Percentiles rank a stretch among this genome's conserved stretches.
phyloP scores from a whole-genome alignment of 1,139 yeast genomes.

The Casaregolazyma lundiana region DNA sequence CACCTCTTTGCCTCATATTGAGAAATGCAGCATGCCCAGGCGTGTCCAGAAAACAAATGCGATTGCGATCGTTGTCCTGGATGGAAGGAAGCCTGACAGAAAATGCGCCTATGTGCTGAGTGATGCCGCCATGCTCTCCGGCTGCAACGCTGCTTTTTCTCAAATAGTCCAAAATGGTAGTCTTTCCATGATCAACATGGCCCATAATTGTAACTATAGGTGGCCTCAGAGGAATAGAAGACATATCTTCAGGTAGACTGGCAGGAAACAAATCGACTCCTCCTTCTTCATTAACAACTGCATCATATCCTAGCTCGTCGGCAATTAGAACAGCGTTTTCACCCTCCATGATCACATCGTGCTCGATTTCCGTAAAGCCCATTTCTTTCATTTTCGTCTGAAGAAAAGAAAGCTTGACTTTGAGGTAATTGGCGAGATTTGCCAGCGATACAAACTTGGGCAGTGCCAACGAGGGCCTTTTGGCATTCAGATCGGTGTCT shows the following conservation, averaged over 20 bases:
- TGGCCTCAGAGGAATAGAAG: constrained; percentile 55
- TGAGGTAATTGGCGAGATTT: constrained; percentile 67
- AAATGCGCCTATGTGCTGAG: constrained; percentile 98
- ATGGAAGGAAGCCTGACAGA: constrained; percentile 74
- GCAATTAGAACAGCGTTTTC: constrained; percentile 85
- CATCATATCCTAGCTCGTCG: constrained; percentile 77
- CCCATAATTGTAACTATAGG: constrained; percentile 99
- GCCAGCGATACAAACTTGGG: constrained; percentile 75
- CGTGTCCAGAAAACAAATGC: constrained; percentile 87
- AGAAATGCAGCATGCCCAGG: constrained; percentile 98
- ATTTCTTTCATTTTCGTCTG: constrained; percentile 54
- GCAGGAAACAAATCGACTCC: constrained; percentile 59
- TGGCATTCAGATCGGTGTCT: constrained; percentile 19
- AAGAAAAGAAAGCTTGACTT: constrained; percentile 58
- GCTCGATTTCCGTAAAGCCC: constrained; percentile 73
- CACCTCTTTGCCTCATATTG: constrained; percentile 96
- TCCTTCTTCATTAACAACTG: constrained; percentile 51
- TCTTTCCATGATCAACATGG: constrained; percentile 97
- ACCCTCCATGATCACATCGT: constrained; percentile 75
- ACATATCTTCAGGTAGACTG: constrained; percentile 38
- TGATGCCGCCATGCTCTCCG: constrained; percentile 92
- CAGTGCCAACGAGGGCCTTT: constrained; percentile 40
- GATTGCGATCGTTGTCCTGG: constrained; percentile 41
- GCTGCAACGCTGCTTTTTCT: constrained; percentile 79
- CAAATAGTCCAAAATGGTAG: constrained; percentile 82